These are phyloP conservation scores for Globisporangium nodosum DNA, from an alignment of 352 stramenopile genomes.

Conservation along the genomic window DNA sequence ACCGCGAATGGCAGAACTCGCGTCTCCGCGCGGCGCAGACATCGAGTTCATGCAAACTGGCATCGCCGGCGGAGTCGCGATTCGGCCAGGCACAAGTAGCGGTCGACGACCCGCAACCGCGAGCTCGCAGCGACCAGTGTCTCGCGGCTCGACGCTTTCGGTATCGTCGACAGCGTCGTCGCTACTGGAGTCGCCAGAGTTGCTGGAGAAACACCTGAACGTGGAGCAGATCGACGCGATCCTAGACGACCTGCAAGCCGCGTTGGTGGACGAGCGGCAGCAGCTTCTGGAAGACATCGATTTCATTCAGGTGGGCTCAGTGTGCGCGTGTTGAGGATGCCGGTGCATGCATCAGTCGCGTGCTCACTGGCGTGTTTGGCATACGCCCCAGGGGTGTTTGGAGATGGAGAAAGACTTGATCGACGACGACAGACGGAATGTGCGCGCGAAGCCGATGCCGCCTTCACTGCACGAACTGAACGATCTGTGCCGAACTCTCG, in stretches of 20 bases:
- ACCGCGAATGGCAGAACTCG: slow-evolving; percentile 37
- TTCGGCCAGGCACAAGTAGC: slow-evolving; percentile 52
- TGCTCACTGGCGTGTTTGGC: background rate
- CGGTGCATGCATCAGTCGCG: background rate
- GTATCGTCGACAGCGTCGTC: slow-evolving; percentile 43
- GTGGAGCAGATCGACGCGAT: slow-evolving; percentile 75
- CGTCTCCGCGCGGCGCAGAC: slow-evolving; percentile 7
- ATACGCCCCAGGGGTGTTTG: slow-evolving; percentile 42
- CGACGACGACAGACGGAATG: slow-evolving; percentile 57
- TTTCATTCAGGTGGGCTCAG: slow-evolving; percentile 59
- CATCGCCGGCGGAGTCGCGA: slow-evolving; percentile 8
- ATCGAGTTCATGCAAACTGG: slow-evolving; percentile 3
- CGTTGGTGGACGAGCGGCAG: slow-evolving; percentile 48
- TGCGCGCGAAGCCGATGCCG: slow-evolving; percentile 23
- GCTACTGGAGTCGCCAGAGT: slow-evolving; percentile 51
- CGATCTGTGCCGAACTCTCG: slow-evolving; percentile 45
- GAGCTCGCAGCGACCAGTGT: slow-evolving; percentile 47
- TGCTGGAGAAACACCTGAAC: slow-evolving; percentile 40
- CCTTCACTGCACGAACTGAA: slow-evolving; percentile 64
- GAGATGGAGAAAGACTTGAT: slow-evolving; percentile 86
- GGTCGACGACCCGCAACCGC: slow-evolving; percentile 31
- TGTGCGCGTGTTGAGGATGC: background rate
- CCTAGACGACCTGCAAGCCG: slow-evolving; percentile 48
- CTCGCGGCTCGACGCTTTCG: slow-evolving; percentile 59
- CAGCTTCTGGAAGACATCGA: slow-evolving; percentile 79